These are phyloP conservation scores for Lentinula guzmanii DNA, from an alignment of 768 basidiomycete species.

Conservation along the genomic window DNA sequence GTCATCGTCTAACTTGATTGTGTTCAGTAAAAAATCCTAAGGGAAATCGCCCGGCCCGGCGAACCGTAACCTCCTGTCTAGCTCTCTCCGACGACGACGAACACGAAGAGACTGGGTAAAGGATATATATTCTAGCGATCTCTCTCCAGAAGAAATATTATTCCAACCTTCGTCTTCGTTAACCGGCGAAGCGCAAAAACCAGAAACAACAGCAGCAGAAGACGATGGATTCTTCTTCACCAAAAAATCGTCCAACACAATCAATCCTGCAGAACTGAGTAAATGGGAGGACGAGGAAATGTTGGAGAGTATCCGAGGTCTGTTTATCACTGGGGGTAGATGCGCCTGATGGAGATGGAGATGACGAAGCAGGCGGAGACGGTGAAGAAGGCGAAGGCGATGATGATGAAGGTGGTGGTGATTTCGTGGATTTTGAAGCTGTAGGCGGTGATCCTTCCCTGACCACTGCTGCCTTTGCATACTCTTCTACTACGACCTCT, in stretches of 20 bases:
- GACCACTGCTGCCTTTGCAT: constrained; percentile 14
- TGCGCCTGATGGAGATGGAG: constrained; percentile 14
- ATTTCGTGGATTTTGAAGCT: constrained; percentile 36
- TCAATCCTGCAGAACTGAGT: constrained; percentile 44
- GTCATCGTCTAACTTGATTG: neutral
- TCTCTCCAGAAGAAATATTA: too few relatives aligned
- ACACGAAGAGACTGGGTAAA: too few relatives aligned
- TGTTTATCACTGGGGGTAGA: constrained; percentile 82
- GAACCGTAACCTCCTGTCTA: neutral
- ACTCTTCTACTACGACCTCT: constrained; percentile 8
- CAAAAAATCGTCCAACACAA: too few relatives aligned
- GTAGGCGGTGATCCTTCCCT: constrained; percentile 10
- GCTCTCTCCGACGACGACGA: constrained; percentile 10
- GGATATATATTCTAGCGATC: too few relatives aligned
- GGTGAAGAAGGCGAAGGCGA: constrained; percentile 31
- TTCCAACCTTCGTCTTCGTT: too few relatives aligned
- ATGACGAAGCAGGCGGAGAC: constrained; percentile 17
- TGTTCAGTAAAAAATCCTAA: neutral
- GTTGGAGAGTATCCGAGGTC: constrained; percentile 76
- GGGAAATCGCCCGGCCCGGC: neutral
- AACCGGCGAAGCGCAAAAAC: too few relatives aligned
- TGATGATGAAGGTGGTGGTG: constrained; percentile 32
- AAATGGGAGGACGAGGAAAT: constrained; percentile 84
- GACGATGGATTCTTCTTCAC: too few relatives aligned
- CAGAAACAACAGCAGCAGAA: too few relatives aligned